Evolutionary conservation across 805 yeast genomes (phyloP).

Genomic region (Saturnispora mendoncae): DNA sequence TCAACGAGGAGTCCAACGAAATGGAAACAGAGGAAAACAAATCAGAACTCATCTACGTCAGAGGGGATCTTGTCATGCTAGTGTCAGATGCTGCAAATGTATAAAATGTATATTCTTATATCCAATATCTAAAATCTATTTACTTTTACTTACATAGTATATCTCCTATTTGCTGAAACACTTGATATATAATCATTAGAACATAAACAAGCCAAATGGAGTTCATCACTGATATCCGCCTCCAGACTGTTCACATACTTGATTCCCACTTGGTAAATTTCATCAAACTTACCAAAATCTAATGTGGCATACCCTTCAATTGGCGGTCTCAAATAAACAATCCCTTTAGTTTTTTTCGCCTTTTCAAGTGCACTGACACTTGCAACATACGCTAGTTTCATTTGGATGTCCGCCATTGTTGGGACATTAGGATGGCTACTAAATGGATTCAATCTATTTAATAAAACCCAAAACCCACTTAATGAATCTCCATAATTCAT

Average conservation of each 20-base stretch:
- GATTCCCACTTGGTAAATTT: slow-evolving; percentile 74
- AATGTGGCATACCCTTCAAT: slow-evolving; percentile 85
- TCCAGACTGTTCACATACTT: slow-evolving; percentile 58
- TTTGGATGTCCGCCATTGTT: slow-evolving; percentile 88
- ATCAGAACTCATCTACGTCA: slow-evolving; percentile 84
- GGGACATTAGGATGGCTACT: slow-evolving; percentile 84
- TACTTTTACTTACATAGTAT: slow-evolving; percentile 40
- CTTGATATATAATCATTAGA: slow-evolving; percentile 10
- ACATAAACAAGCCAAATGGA: slow-evolving; percentile 31
- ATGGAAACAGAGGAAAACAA: slow-evolving; percentile 41
- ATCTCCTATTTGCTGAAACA: slow-evolving; percentile 40
- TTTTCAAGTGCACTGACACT: slow-evolving; percentile 87
- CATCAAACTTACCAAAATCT: slow-evolving; percentile 88
- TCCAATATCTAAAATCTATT: background rate
- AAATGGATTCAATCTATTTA: slow-evolving; percentile 85
- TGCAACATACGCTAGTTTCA: slow-evolving; percentile 87
- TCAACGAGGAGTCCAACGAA: slow-evolving; percentile 41
- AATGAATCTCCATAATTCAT: slow-evolving; percentile 88
- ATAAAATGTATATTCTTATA: slow-evolving; percentile 13
- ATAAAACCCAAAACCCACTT: slow-evolving; percentile 84
- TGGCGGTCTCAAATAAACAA: slow-evolving; percentile 86
- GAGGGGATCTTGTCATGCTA: slow-evolving; percentile 95
- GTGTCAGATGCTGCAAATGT: slow-evolving; percentile 36
- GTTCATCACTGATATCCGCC: slow-evolving; percentile 37
- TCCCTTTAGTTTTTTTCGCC: slow-evolving; percentile 80